phyloP scores from a whole-genome alignment of 495 filamentous ascomycete species.

The Chlorociboria aeruginascens region DNA sequence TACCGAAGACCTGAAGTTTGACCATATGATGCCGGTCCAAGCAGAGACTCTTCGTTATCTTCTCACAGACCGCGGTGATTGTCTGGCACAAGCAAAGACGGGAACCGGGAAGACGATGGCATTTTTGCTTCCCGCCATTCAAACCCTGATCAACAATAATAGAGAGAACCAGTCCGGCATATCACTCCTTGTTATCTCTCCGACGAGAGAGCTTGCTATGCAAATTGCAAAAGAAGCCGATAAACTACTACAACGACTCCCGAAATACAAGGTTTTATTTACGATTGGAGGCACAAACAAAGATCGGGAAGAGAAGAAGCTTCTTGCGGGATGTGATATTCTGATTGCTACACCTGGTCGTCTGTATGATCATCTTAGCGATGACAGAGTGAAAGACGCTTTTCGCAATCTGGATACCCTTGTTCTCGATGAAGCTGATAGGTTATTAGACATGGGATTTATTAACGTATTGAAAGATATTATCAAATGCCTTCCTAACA shows the following conservation, averaged over 20 bases:
- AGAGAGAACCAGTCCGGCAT: conserved; percentile 26
- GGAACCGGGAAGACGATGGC: conserved; percentile 60
- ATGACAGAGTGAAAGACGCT: conserved; percentile 28
- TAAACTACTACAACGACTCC: conserved; percentile 22
- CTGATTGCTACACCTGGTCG: conserved; percentile 54
- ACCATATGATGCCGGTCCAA: conserved; percentile 34
- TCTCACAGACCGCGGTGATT: conserved; percentile 22
- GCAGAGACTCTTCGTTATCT: conserved; percentile 28
- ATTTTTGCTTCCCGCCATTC: conserved; percentile 53
- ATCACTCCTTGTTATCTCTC: conserved; percentile 51
- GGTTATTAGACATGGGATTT: conserved; percentile 55
- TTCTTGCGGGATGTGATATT: conserved; percentile 30
- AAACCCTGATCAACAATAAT: conserved; percentile 39
- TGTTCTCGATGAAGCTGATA: conserved; percentile 57
- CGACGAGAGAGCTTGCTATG: conserved; percentile 53
- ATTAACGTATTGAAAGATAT: conserved; percentile 45
- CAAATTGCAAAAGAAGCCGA: conserved; percentile 48
- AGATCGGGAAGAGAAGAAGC: conserved; percentile 21
- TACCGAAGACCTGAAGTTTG: conserved; percentile 28
- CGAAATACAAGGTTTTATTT: conserved; percentile 22
- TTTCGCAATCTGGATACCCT: conserved; percentile 43
- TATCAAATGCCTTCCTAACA: conserved; percentile 42
- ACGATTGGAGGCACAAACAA: conserved; percentile 32
- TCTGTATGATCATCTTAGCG: conserved; percentile 47
- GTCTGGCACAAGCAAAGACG: conserved; percentile 52